Evolutionary conservation across 75 land plant genomes (phyloP).

Genomic region (Cryptomeria japonica): DNA sequence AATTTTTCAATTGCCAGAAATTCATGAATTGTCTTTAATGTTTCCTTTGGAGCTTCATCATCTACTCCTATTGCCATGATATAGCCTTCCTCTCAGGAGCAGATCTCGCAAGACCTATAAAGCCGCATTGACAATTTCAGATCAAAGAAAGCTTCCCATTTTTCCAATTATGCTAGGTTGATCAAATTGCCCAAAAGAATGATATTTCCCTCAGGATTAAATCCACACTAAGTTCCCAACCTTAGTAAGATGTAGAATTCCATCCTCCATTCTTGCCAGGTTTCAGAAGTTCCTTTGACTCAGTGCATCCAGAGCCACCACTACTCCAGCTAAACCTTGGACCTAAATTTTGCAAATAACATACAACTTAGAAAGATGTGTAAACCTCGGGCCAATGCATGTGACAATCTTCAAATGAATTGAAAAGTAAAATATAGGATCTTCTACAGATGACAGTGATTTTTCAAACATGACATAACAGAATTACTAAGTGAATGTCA

Average conservation of each 20-base stretch:
- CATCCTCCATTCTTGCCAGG: no score
- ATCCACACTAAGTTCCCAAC: conserved; percentile 80
- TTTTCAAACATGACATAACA: no score
- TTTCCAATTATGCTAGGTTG: conserved; percentile 89
- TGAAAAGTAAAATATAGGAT: no score
- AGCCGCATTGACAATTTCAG: conserved; percentile 82
- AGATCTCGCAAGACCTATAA: conserved; percentile 79
- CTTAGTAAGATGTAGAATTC: not conserved
- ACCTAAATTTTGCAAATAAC: no score
- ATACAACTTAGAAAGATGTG: no score
- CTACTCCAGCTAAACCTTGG: no score
- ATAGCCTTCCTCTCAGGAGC: conserved; percentile 69
- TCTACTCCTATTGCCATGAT: conserved; percentile 90
- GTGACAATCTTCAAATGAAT: conserved; percentile 27
- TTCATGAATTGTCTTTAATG: conserved; percentile 58
- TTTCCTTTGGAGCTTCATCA: conserved; percentile 53
- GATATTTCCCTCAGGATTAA: conserved; percentile 67
- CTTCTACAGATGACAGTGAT: no score
- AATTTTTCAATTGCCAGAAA: conserved; percentile 84
- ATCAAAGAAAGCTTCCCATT: conserved; percentile 65
- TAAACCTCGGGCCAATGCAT: conserved; percentile 21
- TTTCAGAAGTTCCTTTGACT: no score
- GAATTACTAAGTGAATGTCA: no score
- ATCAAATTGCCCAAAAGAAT: conserved; percentile 85
- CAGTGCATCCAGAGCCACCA: conserved; percentile 31